Percentiles rank a stretch among this genome's conserved stretches.
Evolutionary conservation across 768 basidiomycete species (phyloP).

Genomic region (Amanita muscaria): DNA sequence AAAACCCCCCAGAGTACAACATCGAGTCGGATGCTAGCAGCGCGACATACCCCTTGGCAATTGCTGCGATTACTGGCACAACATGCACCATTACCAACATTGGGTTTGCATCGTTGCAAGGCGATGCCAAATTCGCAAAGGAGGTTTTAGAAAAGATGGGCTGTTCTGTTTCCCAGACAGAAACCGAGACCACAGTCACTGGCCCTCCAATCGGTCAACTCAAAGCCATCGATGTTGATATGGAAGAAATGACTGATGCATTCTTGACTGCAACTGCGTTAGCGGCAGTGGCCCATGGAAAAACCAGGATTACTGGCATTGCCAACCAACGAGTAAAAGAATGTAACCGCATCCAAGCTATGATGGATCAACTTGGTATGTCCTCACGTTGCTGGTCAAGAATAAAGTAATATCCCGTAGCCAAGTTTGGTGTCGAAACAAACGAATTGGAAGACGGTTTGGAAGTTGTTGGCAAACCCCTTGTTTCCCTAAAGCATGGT

Average conservation of each 20-base stretch:
- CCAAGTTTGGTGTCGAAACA: conserved; percentile 91
- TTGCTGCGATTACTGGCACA: conserved; percentile 97
- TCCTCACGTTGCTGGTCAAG: conserved; percentile 7
- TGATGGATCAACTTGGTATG: conserved; percentile 91
- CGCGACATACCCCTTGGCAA: conserved; percentile 94
- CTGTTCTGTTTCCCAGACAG: conserved; percentile 82
- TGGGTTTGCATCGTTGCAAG: conserved; percentile 84
- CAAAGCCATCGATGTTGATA: conserved; percentile 83
- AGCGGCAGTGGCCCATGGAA: conserved; percentile 69
- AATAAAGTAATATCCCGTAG: conserved; percentile 28
- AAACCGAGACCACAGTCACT: conserved; percentile 81
- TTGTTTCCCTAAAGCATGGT: conserved; percentile 53
- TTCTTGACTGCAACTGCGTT: conserved; percentile 93
- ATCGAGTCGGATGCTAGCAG: conserved; percentile 95
- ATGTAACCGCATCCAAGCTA: conserved; percentile 92
- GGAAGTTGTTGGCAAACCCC: conserved; percentile 74
- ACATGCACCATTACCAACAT: conserved; percentile 91
- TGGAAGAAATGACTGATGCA: conserved; percentile 99
- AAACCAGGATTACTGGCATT: conserved; percentile 85
- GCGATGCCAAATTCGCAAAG: conserved; percentile 94
- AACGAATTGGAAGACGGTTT: conserved; percentile 90
- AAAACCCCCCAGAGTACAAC: conserved; percentile 70
- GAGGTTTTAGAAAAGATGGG: conserved; percentile 94
- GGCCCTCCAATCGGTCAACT: conserved; percentile 81
- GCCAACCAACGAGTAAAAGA: conserved; percentile 99